Evolutionary conservation across 2,329 filamentous ascomycete genomes (phyloP).

Genomic region (Alternaria atra): DNA sequence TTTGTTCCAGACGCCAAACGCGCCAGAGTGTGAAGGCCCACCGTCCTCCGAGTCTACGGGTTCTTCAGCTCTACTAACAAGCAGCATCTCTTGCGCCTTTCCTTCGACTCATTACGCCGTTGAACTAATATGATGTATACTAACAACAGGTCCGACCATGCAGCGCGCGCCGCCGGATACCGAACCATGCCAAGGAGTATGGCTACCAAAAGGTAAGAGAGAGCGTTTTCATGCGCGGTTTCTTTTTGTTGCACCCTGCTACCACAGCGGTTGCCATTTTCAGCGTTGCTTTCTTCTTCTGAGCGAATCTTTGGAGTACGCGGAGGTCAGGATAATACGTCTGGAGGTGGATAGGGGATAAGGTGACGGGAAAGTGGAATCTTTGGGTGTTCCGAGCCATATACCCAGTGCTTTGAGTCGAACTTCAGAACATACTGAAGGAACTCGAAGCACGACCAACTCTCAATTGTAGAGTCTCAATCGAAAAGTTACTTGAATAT

Average conservation of each 20-base stretch:
- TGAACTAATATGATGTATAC: constrained; percentile 16
- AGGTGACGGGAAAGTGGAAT: not conserved
- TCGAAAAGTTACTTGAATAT: not conserved
- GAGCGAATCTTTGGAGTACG: not conserved
- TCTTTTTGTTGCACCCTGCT: constrained; percentile 7
- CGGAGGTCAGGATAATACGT: not conserved
- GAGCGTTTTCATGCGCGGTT: constrained; percentile 9
- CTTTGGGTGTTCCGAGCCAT: constrained; percentile 6
- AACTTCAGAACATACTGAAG: not conserved
- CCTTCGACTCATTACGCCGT: not conserved
- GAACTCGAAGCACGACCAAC: not conserved
- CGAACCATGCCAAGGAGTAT: not conserved
- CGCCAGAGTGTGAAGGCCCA: constrained; percentile 38
- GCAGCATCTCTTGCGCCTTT: constrained; percentile 16
- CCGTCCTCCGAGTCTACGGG: constrained; percentile 29
- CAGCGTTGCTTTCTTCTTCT: constrained; percentile 4
- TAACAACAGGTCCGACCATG: constrained; percentile 15
- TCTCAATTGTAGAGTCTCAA: not conserved
- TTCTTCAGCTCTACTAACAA: constrained; percentile 28
- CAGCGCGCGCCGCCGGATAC: not conserved
- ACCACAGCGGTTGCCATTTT: constrained; percentile 1
- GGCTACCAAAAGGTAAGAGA: constrained; percentile 15
- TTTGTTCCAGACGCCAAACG: constrained; percentile 41
- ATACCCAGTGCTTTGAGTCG: constrained; percentile 15
- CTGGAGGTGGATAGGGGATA: not conserved